Conservation (phyloP, 176 grass and related monocot genomes). For the Metroxylon sagu region DNA sequence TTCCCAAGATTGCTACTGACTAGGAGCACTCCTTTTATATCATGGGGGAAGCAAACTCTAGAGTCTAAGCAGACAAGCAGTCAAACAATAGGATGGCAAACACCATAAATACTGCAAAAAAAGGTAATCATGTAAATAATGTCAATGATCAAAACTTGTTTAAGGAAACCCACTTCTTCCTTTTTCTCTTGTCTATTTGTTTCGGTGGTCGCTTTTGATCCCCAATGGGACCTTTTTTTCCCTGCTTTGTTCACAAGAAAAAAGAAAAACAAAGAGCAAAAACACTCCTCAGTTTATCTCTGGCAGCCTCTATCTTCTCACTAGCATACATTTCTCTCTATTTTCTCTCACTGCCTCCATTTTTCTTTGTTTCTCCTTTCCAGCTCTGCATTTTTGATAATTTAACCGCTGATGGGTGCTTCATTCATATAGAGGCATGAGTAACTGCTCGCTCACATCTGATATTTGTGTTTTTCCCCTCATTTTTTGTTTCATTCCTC, state of each 20-base stretch:
- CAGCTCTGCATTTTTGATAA: constrained; percentile 6
- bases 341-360: no score
- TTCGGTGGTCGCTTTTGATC: constrained; percentile 23
- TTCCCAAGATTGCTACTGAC: constrained; percentile 55
- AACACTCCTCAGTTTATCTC: constrained; percentile 31
- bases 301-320: constrained; percentile 20
- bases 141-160: constrained; percentile 19
- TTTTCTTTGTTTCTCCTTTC: constrained; percentile 2
- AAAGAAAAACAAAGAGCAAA: constrained; percentile 41
- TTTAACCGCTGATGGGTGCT: constrained; percentile 23
- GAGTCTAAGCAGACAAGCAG: constrained; percentile 74
- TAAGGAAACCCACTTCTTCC: constrained; percentile 22
- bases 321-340: background rate
- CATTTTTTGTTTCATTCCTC: constrained; percentile 25
- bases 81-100: constrained; percentile 39
- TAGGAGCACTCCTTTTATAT: constrained; percentile 28
- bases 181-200: constrained; percentile 12
- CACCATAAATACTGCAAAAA: constrained; percentile 14
- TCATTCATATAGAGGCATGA: constrained; percentile 23
- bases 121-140: constrained; percentile 28
- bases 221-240: constrained; percentile 6
- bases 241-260: constrained; percentile 28
- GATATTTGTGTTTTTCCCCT: background rate
- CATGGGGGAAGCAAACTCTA: constrained; percentile 34
- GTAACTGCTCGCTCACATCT: constrained; percentile 3